Conservation (phyloP, 768 basidiomycete species). For the Lactifluus pinguis region DNA sequence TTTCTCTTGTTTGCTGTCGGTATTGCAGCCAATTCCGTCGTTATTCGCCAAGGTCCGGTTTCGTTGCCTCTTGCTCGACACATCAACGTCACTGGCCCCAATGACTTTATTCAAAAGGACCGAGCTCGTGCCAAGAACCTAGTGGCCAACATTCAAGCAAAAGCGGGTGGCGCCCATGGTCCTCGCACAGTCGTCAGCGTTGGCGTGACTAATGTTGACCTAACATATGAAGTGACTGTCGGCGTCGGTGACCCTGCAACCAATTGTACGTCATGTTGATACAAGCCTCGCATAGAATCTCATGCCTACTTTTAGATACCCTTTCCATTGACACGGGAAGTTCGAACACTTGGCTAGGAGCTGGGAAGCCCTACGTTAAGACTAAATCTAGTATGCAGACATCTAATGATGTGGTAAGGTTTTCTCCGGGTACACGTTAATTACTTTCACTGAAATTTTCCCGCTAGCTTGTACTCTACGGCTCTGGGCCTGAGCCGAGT, state of each 20-base stretch:
- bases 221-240: slow-evolving; percentile 31
- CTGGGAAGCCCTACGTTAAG: slow-evolving; percentile 33
- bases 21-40: slow-evolving; percentile 22
- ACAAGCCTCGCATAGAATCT: not conserved
- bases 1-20: slow-evolving; percentile 19
- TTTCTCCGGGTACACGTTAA: not conserved
- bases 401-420: slow-evolving; percentile 38
- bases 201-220: slow-evolving; percentile 34
- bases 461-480: slow-evolving; percentile 44
- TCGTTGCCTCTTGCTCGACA: slow-evolving; percentile 47
- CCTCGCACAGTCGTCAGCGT: slow-evolving; percentile 22
- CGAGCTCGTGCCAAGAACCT: slow-evolving; percentile 41
- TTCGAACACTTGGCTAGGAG: slow-evolving; percentile 68
- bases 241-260: slow-evolving; percentile 47
- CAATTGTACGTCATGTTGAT: slow-evolving; percentile 30
- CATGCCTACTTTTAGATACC: slow-evolving; percentile 25
- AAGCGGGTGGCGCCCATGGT: slow-evolving; percentile 20
- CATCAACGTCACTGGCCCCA: slow-evolving; percentile 43
- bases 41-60: slow-evolving; percentile 20
- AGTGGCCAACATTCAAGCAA: slow-evolving; percentile 31
- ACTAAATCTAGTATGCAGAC: slow-evolving; percentile 46
- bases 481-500: too few relatives aligned
- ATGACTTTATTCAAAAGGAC: slow-evolving; percentile 44
- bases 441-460: not conserved
- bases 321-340: slow-evolving; percentile 59